Conservation (phyloP, 2,329 filamentous ascomycete species). For the Penicillium polonicum region DNA sequence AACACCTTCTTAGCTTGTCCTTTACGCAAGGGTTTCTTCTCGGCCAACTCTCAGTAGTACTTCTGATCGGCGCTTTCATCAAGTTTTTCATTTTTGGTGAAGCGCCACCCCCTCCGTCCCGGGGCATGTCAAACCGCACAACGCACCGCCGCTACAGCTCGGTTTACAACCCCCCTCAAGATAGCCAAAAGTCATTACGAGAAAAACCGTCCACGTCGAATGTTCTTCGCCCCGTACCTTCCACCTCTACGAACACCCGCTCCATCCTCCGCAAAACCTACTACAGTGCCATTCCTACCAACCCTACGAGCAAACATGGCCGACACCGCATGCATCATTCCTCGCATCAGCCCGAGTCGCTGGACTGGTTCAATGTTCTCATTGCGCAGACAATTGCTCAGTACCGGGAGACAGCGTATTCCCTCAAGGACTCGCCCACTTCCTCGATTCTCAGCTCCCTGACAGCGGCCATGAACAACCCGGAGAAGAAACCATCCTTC, state of each 20-base stretch:
- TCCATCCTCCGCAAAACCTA: constrained; percentile 91
- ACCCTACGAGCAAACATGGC: constrained; percentile 42
- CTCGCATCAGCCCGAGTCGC: constrained; percentile 89
- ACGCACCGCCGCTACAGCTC: constrained; percentile 74
- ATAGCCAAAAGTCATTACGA: constrained; percentile 45
- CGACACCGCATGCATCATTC: constrained; percentile 51
- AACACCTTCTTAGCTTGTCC: constrained; percentile 60
- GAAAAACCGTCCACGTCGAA: constrained; percentile 59
- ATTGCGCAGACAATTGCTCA: constrained; percentile 96
- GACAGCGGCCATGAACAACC: constrained; percentile 82
- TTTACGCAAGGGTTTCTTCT: constrained; percentile 93
- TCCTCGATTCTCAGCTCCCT: constrained; percentile 74
- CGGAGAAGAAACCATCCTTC: constrained; percentile 82
- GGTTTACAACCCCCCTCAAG: constrained; percentile 47
- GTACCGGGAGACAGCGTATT: constrained; percentile 85
- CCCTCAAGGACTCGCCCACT: constrained; percentile 64
- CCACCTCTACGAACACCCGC: constrained; percentile 78
- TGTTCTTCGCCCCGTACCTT: constrained; percentile 69
- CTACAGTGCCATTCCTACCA: constrained; percentile 65
- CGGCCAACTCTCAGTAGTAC: constrained; percentile 86
- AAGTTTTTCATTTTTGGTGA: constrained; percentile 99
- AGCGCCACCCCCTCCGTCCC: constrained; percentile 77
- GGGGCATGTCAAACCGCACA: constrained; percentile 71
- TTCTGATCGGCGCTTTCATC: constrained; percentile 92
- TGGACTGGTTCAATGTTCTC: constrained; percentile 99